Evolutionary conservation across 176 grass and related monocot genomes (phyloP).

Genomic region (Carex parvula): DNA sequence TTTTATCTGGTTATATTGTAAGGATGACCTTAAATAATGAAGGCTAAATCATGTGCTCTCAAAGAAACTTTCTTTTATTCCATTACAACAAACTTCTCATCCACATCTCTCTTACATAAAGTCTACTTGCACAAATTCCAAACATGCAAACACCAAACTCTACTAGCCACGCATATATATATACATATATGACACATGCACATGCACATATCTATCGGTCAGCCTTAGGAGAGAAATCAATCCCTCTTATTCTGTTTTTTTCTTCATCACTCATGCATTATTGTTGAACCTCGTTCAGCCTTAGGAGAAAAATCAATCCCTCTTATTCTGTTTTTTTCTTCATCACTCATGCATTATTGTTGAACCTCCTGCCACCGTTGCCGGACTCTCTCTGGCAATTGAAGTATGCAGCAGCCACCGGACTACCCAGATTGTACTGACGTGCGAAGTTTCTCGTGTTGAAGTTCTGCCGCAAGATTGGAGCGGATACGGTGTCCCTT

Average conservation of each 20-base stretch:
- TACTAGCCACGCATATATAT: background rate
- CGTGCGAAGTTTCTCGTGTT: slow-evolving; percentile 47
- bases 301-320: background rate
- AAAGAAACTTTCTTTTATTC: background rate
- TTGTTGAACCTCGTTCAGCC: slow-evolving; percentile 37
- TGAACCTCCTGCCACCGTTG: slow-evolving; percentile 64
- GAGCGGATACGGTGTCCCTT: slow-evolving; percentile 50
- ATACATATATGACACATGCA: background rate
- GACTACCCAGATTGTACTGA: slow-evolving; percentile 53
- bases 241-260: background rate
- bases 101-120: background rate
- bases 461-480: slow-evolving; percentile 66
- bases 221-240: background rate
- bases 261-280: slow-evolving; percentile 24
- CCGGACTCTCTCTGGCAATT: slow-evolving; percentile 75
- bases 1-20: too few species aligned
- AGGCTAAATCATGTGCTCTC: background rate
- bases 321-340: slow-evolving; percentile 12
- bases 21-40: too few species aligned
- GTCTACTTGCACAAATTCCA: background rate
- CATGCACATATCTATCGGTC: background rate
- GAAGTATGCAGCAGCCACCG: slow-evolving; percentile 59
- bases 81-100: background rate
- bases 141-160: background rate
- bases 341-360: slow-evolving; percentile 29